phyloP scores from a whole-genome alignment of 2,329 filamentous ascomycete genomes.

The Pseudogymnoascus sp. region DNA sequence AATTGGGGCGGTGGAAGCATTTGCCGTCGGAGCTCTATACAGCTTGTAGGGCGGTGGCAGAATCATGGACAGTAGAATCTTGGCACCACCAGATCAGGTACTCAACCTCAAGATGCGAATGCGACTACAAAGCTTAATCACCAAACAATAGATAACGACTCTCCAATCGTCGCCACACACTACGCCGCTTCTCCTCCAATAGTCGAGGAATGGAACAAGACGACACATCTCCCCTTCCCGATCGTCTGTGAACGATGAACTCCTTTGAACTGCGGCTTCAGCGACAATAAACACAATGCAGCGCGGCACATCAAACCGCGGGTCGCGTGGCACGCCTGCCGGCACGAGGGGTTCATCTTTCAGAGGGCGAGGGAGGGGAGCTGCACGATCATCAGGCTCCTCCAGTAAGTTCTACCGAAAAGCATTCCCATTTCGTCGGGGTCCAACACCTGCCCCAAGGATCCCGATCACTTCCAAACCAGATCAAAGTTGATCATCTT shows the following conservation, averaged over 20 bases:
- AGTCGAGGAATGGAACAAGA: not conserved
- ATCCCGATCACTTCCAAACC: not conserved
- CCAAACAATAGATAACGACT: not conserved
- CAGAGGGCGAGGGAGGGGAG: conserved; percentile 28
- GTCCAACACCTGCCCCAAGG: not conserved
- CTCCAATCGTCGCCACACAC: not conserved
- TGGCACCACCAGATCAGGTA: conserved; percentile 3
- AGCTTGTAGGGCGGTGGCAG: conserved; percentile 5
- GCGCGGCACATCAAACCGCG: conserved; percentile 21
- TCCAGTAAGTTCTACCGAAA: conserved; percentile 21
- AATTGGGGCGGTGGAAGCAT: not conserved
- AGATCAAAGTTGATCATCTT: conserved; percentile 5
- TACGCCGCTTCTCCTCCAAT: not conserved
- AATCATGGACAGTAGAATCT: not conserved
- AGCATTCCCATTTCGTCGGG: not conserved
- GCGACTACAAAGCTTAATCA: not conserved
- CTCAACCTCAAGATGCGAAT: conserved; percentile 2
- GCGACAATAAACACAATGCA: conserved; percentile 24
- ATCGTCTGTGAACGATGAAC: conserved; percentile 2
- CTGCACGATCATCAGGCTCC: conserved; percentile 19
- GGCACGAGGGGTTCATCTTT: conserved; percentile 22
- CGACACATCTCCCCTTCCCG: not conserved
- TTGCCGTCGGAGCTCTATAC: not conserved
- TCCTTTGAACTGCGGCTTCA: conserved; percentile 10
- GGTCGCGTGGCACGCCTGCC: conserved; percentile 18